phyloP scores from a whole-genome alignment of 768 basidiomycete species.

The Boletellus emodensis region DNA sequence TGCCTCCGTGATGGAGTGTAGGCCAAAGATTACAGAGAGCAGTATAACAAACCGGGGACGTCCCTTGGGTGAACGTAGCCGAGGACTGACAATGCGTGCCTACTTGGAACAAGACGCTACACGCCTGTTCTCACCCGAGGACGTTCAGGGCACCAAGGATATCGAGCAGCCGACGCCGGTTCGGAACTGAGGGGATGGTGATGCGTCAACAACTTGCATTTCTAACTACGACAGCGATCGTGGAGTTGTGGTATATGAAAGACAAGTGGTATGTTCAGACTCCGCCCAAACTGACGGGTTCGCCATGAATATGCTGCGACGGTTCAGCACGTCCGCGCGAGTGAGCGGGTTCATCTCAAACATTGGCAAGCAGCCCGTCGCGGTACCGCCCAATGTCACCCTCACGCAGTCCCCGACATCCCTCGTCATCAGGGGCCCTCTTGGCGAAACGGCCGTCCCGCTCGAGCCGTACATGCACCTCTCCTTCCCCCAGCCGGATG shows the following conservation, averaged over 20 bases:
- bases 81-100: no score
- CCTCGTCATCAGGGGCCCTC: slow-evolving; percentile 55
- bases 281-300: neutral
- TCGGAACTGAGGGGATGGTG: no score
- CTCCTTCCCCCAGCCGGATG: slow-evolving; percentile 30
- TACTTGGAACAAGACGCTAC: no score
- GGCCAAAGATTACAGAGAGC: no score
- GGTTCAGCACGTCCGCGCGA: slow-evolving; percentile 49
- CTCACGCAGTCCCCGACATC: slow-evolving; percentile 34
- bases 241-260: no score
- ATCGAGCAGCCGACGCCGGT: no score
- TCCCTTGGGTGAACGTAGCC: no score
- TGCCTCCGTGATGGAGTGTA: no score
- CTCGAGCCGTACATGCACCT: slow-evolving; percentile 46
- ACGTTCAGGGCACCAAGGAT: no score
- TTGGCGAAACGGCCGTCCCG: slow-evolving; percentile 47
- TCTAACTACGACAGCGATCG: neutral
- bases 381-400: slow-evolving; percentile 47
- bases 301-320: slow-evolving; percentile 26
- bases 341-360: slow-evolving; percentile 51
- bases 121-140: no score
- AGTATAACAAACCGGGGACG: no score
- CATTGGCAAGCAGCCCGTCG: slow-evolving; percentile 58
- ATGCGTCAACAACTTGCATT: no score
- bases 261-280: slow-evolving; percentile 5